Conservation (phyloP, 139 green algal genomes). For the Chlorella vulgaris region DNA sequence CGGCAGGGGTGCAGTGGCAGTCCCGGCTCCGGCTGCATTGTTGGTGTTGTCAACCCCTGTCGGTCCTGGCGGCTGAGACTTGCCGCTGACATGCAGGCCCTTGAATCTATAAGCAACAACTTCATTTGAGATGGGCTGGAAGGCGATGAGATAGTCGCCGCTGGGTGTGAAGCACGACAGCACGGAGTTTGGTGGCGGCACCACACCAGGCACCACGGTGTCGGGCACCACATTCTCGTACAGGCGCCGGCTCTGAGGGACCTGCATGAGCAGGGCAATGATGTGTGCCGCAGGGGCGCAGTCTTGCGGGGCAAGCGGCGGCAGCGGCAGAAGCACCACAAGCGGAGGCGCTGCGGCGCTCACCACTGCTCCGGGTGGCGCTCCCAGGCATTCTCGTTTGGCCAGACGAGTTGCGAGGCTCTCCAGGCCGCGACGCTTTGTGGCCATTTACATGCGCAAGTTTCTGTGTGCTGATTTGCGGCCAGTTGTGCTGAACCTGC, state of each 20-base stretch:
- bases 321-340: not conserved
- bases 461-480: not conserved
- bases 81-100: slow-evolving; percentile 8
- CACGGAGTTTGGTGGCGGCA: slow-evolving; percentile 14
- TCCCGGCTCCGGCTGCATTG: not conserved
- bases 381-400: not conserved
- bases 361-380: slow-evolving; percentile 32
- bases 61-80: not conserved
- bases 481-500: no score
- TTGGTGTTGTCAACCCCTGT: not conserved
- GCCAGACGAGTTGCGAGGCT: slow-evolving; percentile 23
- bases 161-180: slow-evolving; percentile 39
- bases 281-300: not conserved
- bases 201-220: slow-evolving; percentile 5
- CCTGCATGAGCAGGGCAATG: slow-evolving; percentile 7
- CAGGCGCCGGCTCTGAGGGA: slow-evolving; percentile 22
- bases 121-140: slow-evolving; percentile 23
- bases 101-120: slow-evolving; percentile 36
- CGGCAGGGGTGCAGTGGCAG: not conserved
- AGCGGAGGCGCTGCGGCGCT: not conserved
- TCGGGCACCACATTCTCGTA: slow-evolving; percentile 44
- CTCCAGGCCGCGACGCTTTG: slow-evolving; percentile 8
- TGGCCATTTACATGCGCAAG: not conserved
- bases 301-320: not conserved
- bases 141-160: slow-evolving; percentile 34